Base-by-base conservation (phyloP, 1,284 basidiomycete genomes). In the Kwoniella shivajii region DNA sequence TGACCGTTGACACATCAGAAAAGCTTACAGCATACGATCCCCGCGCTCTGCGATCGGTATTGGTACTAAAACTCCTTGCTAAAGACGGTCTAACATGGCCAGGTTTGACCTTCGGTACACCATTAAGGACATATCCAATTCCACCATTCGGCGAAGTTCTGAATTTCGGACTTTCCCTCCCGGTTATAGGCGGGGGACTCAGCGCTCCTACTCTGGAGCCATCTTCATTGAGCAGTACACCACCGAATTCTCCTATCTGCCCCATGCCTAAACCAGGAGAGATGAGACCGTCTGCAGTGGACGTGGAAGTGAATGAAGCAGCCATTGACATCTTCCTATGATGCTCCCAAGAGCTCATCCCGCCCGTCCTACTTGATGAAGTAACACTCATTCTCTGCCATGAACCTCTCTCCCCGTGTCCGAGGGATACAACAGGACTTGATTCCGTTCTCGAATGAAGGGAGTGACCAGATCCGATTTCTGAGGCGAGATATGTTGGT, bases 71-170 rank as follows among this genome's bases (percentile, higher is more conserved):
- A 34, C 60, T 66, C 27, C 67, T 60, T 30, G 62, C 46, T 18
- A 56, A 50, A 20, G 57, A 54, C 11, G 65, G 60, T 37, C 49
- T 38, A 20, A 59, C 57, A 38, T 37, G 30, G 27, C 61, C 56
- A 1, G 64, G 54, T 52, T 64, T 61, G 22, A 43, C 60, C 59
- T 71, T 75, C 6, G 69, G 71, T 2, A 75, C 68, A 0, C 75
- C 75, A 48, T 77, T 76, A 29, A 72, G 41, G 13, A 72, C 69
- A 60, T 76, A 76, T 0, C 64, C 69, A 20, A 76, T 69, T 6
- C 70, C 69, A 18, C 65, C 68, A 26, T 61, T 68, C 10, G 69
- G 68, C n/a, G 69, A 70, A 1, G 64, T 65, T 34, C 70, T 47
- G 52, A 64, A 65, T 34, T 58, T 63, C 0, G 71, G 71, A 53